These are phyloP conservation scores for Komagataella mondaviorum DNA, from an alignment of 805 yeast genomes.

Conservation along the genomic window DNA sequence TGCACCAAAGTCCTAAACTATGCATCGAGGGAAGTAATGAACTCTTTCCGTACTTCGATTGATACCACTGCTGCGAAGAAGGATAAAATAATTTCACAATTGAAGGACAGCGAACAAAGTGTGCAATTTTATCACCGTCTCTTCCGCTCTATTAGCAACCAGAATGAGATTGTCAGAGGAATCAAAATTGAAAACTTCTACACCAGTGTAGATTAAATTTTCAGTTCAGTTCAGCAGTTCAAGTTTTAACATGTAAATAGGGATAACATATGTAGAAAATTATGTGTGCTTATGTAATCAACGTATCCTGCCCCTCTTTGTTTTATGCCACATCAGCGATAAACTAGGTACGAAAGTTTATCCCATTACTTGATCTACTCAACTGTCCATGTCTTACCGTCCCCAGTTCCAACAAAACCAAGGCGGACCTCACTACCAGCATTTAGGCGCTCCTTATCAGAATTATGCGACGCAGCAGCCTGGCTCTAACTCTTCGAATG, in stretches of 20 bases:
- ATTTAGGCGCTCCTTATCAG: neutral
- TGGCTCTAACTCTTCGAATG: neutral
- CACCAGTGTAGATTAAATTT: constrained; percentile 22
- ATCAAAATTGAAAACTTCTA: constrained; percentile 27
- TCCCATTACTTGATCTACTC: neutral
- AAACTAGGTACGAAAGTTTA: neutral
- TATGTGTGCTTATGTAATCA: neutral
- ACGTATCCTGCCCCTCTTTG: neutral
- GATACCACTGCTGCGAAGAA: constrained; percentile 49
- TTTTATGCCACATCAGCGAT: neutral
- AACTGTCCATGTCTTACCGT: neutral
- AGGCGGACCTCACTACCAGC: neutral
- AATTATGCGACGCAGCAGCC: neutral
- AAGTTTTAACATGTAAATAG: neutral
- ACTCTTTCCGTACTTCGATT: constrained; percentile 49
- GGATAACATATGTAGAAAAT: neutral
- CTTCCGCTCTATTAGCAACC: constrained; percentile 27
- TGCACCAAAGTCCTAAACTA: constrained; percentile 67
- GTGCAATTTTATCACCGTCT: constrained; percentile 39
- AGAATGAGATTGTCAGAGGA: constrained; percentile 19
- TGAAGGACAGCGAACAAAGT: constrained; percentile 43
- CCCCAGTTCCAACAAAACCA: neutral
- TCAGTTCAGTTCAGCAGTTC: neutral
- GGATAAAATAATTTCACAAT: constrained; percentile 34
- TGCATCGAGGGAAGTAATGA: constrained; percentile 75